These are phyloP conservation scores for Mycena citricolor DNA, from an alignment of 1,284 basidiomycete genomes.

Conservation along the genomic window DNA sequence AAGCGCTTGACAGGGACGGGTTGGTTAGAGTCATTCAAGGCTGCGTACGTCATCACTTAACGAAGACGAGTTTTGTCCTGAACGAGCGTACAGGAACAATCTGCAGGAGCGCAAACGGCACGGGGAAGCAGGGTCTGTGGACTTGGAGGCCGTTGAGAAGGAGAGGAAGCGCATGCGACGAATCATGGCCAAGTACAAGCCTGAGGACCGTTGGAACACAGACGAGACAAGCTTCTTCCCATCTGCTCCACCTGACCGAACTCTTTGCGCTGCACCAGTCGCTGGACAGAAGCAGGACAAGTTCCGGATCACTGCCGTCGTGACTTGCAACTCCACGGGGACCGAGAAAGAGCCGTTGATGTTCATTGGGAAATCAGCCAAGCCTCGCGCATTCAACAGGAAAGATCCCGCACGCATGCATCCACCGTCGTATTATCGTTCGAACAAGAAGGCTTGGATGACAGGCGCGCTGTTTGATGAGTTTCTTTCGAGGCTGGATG, in stretches of 20 bases:
- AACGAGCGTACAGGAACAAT: conserved; percentile 22
- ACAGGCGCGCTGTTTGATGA: conserved; percentile 15
- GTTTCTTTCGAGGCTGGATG: conserved; percentile 26
- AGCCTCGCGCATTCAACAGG: conserved; percentile 31
- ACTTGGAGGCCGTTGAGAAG: conserved; percentile 26
- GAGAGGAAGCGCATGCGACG: conserved; percentile 26
- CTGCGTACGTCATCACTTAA: conserved; percentile 16
- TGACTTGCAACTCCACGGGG: conserved; percentile 29
- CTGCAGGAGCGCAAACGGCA: conserved; percentile 32
- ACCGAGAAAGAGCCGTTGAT: conserved; percentile 20
- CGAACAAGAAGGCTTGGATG: conserved; percentile 39
- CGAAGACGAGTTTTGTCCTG: background rate
- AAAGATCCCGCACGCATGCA: conserved; percentile 19
- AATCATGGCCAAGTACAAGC: conserved; percentile 22
- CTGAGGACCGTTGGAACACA: conserved; percentile 33
- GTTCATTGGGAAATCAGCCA: conserved; percentile 34
- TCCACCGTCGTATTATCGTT: conserved; percentile 25
- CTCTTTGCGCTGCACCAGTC: conserved; percentile 29
- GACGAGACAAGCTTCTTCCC: conserved; percentile 36
- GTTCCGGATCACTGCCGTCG: conserved; percentile 28
- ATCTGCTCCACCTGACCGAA: conserved; percentile 30
- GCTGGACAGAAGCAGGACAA: conserved; percentile 33
- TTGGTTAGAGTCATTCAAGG: conserved; percentile 31
- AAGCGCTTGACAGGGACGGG: conserved; percentile 27
- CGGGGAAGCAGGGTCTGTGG: conserved; percentile 39